Evolutionary conservation across 2,329 filamentous ascomycete genomes (phyloP).

Genomic region (Escovopsis sp.): DNA sequence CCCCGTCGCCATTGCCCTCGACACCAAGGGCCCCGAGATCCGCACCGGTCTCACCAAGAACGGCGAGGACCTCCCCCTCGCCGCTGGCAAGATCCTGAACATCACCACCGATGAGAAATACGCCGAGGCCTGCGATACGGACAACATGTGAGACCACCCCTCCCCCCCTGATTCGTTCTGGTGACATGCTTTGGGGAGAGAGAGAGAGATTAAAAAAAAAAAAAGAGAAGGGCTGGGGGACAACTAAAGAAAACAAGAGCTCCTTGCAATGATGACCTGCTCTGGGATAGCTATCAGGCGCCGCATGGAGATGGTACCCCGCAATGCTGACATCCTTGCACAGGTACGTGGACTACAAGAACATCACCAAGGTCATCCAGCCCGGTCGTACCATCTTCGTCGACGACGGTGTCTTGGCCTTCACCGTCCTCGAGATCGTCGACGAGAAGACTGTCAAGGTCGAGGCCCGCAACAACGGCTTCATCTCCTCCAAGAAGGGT

Average conservation of each 20-base stretch:
- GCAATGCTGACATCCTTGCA: slow-evolving; percentile 1
- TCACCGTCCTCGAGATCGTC: slow-evolving; percentile 76
- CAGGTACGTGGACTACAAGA: slow-evolving; percentile 98
- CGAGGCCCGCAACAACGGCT: slow-evolving; percentile 89
- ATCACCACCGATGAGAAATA: slow-evolving; percentile 95
- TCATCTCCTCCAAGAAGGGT: slow-evolving; percentile 97
- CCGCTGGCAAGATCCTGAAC: slow-evolving; percentile 73
- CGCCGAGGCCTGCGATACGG: slow-evolving; percentile 64
- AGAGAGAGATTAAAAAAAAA: too few relatives aligned
- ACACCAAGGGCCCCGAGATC: slow-evolving; percentile 51
- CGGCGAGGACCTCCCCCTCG: slow-evolving; percentile 79
- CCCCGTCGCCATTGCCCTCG: slow-evolving; percentile 87
- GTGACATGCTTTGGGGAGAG: too few relatives aligned
- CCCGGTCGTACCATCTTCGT: slow-evolving; percentile 91
- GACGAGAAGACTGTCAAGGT: slow-evolving; percentile 82
- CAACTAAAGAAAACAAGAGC: too few relatives aligned
- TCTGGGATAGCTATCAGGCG: too few relatives aligned
- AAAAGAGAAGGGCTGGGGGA: too few relatives aligned
- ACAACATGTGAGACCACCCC: slow-evolving; percentile 65
- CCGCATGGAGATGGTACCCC: not conserved
- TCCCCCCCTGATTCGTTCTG: not conserved
- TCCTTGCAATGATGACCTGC: not conserved
- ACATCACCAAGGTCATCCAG: slow-evolving; percentile 97
- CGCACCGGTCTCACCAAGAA: slow-evolving; percentile 56
- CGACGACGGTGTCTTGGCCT: slow-evolving; percentile 93